phyloP scores from a whole-genome alignment of 1,284 basidiomycete genomes.

The Clitocybe nebularis region DNA sequence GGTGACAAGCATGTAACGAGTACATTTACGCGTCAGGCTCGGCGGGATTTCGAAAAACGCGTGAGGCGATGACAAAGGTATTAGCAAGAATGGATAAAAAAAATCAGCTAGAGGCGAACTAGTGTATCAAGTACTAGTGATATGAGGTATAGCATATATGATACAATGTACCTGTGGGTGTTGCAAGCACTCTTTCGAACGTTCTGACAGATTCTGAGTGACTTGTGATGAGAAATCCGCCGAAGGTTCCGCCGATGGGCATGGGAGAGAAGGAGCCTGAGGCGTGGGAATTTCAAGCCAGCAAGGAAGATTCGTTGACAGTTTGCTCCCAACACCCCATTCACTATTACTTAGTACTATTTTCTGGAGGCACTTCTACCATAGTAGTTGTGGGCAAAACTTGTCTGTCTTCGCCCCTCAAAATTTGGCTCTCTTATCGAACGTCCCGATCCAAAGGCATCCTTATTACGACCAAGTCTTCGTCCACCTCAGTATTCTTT shows the following conservation, averaged over 20 bases:
- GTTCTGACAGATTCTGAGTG: slow-evolving; percentile 11
- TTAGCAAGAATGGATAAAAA: not conserved
- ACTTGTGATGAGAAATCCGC: slow-evolving; percentile 11
- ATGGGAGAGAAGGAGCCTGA: slow-evolving; percentile 20
- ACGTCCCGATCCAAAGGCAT: slow-evolving; percentile 19
- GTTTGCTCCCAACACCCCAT: slow-evolving; percentile 28
- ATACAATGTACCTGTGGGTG: not conserved
- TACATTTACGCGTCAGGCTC: no score
- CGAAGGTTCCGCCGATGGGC: slow-evolving; percentile 17
- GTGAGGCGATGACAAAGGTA: not conserved
- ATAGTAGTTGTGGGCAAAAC: slow-evolving; percentile 36
- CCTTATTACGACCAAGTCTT: slow-evolving; percentile 32
- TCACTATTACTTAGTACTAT: slow-evolving; percentile 40
- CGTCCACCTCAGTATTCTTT: no score
- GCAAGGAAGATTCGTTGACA: slow-evolving; percentile 24
- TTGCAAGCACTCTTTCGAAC: not conserved
- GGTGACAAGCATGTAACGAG: no score
- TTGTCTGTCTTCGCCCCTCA: slow-evolving; percentile 35
- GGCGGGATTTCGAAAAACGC: no score
- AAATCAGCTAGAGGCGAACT: not conserved
- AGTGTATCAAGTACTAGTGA: not conserved
- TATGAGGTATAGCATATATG: not conserved
- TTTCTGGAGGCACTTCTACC: slow-evolving; percentile 34
- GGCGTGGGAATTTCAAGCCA: slow-evolving; percentile 33
- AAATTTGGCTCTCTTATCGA: slow-evolving; percentile 29